Evolutionary conservation across 768 basidiomycete genomes (phyloP).

Genomic region (Boletus reticuloceps): DNA sequence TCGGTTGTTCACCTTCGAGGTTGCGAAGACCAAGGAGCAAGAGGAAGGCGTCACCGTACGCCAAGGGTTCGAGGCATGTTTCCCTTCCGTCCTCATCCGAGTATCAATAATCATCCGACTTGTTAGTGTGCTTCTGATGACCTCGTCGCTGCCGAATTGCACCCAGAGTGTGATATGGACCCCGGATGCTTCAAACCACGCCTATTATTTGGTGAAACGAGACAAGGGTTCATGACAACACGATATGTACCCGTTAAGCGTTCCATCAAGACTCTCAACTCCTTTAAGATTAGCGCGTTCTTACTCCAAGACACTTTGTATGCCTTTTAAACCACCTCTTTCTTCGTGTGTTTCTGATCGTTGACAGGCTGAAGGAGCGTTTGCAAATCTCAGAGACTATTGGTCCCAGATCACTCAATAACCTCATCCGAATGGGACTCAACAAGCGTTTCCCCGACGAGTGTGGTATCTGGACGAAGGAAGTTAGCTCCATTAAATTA

Average conservation of each 20-base stretch:
- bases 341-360: background rate
- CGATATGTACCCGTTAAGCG: constrained; percentile 24
- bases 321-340: background rate
- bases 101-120: background rate
- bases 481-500: constrained; percentile 8
- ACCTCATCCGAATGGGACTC: constrained; percentile 32
- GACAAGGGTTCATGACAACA: constrained; percentile 39
- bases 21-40: constrained; percentile 55
- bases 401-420: constrained; percentile 22
- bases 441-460: constrained; percentile 26
- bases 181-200: constrained; percentile 26
- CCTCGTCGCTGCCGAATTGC: constrained; percentile 13
- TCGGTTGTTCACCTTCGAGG: constrained; percentile 54
- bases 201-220: constrained; percentile 40
- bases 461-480: constrained; percentile 23
- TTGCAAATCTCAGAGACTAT: constrained; percentile 27
- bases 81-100: background rate
- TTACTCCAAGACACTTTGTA: constrained; percentile 27
- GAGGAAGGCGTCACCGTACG: constrained; percentile 46
- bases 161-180: constrained; percentile 22
- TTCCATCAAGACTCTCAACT: background rate
- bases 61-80: constrained; percentile 45
- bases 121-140: constrained; percentile 20
- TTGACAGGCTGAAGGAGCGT: constrained; percentile 22
- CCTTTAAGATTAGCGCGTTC: constrained; percentile 8